A percentile compares a stretch with the other conserved stretches of the same genome.
Evolutionary conservation across 148 eudicot genomes (phyloP).

Genomic region (Amaranthus cruentus): DNA sequence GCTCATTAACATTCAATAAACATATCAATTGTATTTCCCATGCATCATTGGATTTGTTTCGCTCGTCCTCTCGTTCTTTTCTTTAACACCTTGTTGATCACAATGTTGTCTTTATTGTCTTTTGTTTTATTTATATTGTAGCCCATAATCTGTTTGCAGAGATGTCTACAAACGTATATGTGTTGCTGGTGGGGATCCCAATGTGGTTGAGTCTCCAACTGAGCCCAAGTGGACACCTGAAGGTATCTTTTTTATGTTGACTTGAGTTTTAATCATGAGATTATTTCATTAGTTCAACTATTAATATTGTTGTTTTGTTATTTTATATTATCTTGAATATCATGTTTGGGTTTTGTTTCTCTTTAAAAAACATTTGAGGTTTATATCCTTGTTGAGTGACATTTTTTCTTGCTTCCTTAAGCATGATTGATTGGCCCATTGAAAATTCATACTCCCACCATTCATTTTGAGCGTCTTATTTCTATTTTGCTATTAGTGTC

Average conservation of each 20-base stretch:
- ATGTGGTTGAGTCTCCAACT: slow-evolving; percentile 69
- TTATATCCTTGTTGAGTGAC: too few species aligned
- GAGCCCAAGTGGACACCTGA: slow-evolving; percentile 93
- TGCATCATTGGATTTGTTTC: not conserved
- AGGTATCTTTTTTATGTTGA: slow-evolving; percentile 39
- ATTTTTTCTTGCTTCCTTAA: too few species aligned
- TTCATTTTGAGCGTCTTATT: too few species aligned
- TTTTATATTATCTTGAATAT: not conserved
- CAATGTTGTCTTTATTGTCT: not conserved
- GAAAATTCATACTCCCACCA: too few species aligned
- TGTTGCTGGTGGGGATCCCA: slow-evolving; percentile 77
- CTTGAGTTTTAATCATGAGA: not conserved
- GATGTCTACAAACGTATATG: slow-evolving; percentile 56
- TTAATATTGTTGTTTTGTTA: not conserved
- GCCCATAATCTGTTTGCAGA: slow-evolving; percentile 28
- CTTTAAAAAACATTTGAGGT: too few species aligned
- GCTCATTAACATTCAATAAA: not conserved
- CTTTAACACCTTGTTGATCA: not conserved
- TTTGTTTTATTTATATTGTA: not conserved
- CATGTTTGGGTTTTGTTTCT: too few species aligned
- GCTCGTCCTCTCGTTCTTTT: slow-evolving; percentile 5
- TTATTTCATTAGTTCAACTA: not conserved
- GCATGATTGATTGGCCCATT: too few species aligned
- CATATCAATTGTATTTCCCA: not conserved
- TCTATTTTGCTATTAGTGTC: too few species aligned